phyloP scores from a whole-genome alignment of 1,284 basidiomycete species.

The Mycosarcoma mackinlayi region DNA sequence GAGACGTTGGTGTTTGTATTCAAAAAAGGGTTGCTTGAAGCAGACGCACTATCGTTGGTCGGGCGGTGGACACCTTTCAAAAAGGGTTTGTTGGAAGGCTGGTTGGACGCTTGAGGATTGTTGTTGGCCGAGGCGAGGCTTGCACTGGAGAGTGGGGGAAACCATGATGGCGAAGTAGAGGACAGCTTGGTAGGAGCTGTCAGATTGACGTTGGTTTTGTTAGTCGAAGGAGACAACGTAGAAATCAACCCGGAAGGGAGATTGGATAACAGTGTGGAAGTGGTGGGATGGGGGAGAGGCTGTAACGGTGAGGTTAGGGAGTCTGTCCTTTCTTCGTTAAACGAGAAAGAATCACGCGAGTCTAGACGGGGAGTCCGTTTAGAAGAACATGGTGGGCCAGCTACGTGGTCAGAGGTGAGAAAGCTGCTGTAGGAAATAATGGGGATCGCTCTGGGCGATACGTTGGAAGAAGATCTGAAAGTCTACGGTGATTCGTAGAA shows the following conservation, averaged over 20 bases:
- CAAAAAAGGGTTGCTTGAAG: slow-evolving; percentile 25
- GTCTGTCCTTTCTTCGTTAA: slow-evolving; percentile 51
- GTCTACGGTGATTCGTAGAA: slow-evolving; percentile 24
- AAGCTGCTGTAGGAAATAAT: slow-evolving; percentile 52
- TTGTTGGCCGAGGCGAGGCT: slow-evolving; percentile 50
- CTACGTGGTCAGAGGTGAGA: slow-evolving; percentile 47
- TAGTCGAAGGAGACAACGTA: slow-evolving; percentile 51
- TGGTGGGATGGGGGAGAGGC: slow-evolving; percentile 32
- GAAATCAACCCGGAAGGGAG: slow-evolving; percentile 54
- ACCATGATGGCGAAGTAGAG: slow-evolving; percentile 46
- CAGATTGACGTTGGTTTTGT: slow-evolving; percentile 27
- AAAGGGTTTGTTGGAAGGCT: slow-evolving; percentile 39
- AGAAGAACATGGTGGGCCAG: slow-evolving; percentile 57
- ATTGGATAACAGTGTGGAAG: slow-evolving; percentile 32
- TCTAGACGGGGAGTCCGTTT: slow-evolving; percentile 51
- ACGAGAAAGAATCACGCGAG: slow-evolving; percentile 39
- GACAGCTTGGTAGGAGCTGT: slow-evolving; percentile 51
- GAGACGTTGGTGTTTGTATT: slow-evolving; percentile 12
- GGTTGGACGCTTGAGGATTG: slow-evolving; percentile 20
- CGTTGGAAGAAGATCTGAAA: slow-evolving; percentile 8
- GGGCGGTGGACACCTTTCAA: slow-evolving; percentile 51
- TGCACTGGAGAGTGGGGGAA: slow-evolving; percentile 38
- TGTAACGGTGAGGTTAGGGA: slow-evolving; percentile 44
- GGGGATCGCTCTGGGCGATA: slow-evolving; percentile 24
- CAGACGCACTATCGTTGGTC: slow-evolving; percentile 46